These are phyloP conservation scores for Oleoguttula mirabilis DNA, from an alignment of 495 filamentous ascomycete genomes.

Conservation along the genomic window DNA sequence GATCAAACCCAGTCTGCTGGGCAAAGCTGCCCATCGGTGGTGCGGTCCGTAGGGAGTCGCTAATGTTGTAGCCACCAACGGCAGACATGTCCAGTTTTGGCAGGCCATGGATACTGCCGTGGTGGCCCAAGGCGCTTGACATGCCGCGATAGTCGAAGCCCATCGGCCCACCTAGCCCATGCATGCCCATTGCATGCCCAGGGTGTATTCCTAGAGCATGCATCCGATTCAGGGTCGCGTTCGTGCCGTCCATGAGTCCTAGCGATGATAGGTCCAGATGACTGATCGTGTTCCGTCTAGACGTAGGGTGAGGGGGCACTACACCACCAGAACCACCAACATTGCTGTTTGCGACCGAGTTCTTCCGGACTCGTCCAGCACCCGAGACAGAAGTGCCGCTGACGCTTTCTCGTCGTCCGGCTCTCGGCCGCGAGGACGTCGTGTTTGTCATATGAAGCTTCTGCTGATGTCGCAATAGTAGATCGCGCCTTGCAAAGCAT, in stretches of 20 bases:
- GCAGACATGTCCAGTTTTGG: conserved; percentile 75
- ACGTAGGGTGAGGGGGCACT: conserved; percentile 56
- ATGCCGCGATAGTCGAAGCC: conserved; percentile 58
- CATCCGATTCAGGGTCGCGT: conserved; percentile 42
- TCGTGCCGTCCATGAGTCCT: conserved; percentile 51
- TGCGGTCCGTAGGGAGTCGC: conserved; percentile 63
- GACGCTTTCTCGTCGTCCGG: conserved; percentile 69
- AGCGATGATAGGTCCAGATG: conserved; percentile 75
- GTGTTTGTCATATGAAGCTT: conserved; percentile 97
- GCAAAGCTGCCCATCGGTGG: conserved; percentile 58
- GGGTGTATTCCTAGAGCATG: conserved; percentile 24
- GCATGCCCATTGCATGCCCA: conserved; percentile 24
- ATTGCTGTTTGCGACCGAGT: conserved; percentile 59
- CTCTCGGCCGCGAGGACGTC: conserved; percentile 75
- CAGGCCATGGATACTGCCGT: conserved; percentile 53
- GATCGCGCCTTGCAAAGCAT: conserved; percentile 89
- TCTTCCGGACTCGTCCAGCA: conserved; percentile 72
- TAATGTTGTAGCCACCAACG: conserved; percentile 45
- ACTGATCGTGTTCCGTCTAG: conserved; percentile 91
- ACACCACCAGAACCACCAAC: conserved; percentile 35
- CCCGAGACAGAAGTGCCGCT: conserved; percentile 35
- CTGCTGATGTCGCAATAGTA: conserved; percentile 92
- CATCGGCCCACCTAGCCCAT: conserved; percentile 51
- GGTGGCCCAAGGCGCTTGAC: conserved; percentile 51
- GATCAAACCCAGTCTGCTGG: conserved; percentile 47